Percentiles rank a stretch among this genome's conserved stretches.
phyloP scores from a whole-genome alignment of 345 rosid genomes.

The Citrus glauca region DNA sequence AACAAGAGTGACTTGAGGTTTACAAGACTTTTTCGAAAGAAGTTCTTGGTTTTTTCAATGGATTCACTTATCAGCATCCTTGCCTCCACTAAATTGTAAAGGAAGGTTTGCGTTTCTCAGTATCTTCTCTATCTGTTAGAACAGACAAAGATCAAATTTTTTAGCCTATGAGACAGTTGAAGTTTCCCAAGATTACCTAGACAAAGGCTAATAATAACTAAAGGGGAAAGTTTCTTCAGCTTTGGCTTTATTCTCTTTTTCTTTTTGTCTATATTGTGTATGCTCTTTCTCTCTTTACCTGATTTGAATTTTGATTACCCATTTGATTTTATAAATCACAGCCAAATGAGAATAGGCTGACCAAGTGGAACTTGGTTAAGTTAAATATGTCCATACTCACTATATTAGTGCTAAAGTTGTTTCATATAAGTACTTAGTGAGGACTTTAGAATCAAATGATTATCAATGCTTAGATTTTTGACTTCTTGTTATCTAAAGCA shows the following conservation, averaged over 20 bases:
- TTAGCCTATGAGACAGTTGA: constrained; percentile 16
- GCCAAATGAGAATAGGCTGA: background rate
- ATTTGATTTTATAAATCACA: constrained; percentile 21
- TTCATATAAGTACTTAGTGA: background rate
- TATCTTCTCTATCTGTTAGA: constrained; percentile 17
- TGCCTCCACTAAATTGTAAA: constrained; percentile 1
- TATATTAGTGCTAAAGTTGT: background rate
- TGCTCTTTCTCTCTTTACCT: background rate
- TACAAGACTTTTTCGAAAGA: constrained; percentile 44
- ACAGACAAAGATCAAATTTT: constrained; percentile 4
- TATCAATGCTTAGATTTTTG: constrained; percentile 23
- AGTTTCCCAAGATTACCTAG: constrained; percentile 4
- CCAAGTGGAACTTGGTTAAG: background rate
- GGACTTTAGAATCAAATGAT: constrained; percentile 26
- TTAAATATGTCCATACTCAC: background rate
- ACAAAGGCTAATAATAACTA: constrained; percentile 18
- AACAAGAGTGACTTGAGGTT: constrained; percentile 53
- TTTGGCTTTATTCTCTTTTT: constrained; percentile 5
- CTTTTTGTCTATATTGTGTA: constrained; percentile 11
- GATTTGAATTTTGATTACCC: constrained; percentile 5
- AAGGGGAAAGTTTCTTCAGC: constrained; percentile 17
- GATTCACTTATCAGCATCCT: constrained; percentile 52
- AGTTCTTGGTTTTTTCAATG: constrained; percentile 46
- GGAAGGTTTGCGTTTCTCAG: background rate
- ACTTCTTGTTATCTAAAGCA: constrained; percentile 41